Percentiles rank a stretch among this genome's conserved stretches.
These are phyloP conservation scores for Mitragyna speciosa DNA, from an alignment of 257 asterid genomes.

Conservation along the genomic window DNA sequence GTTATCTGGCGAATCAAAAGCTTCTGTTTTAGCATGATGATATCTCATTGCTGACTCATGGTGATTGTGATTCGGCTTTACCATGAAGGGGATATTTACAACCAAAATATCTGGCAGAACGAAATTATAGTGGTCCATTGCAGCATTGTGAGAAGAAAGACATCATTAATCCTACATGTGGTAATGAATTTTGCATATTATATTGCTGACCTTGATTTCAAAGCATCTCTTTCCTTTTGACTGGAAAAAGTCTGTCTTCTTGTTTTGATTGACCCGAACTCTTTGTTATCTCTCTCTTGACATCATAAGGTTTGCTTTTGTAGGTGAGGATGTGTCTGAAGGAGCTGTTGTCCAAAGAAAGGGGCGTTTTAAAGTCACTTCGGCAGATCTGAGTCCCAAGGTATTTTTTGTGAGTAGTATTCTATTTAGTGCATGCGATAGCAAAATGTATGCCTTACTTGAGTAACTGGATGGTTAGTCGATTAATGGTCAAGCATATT, in stretches of 20 bases:
- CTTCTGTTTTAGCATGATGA: slow-evolving; percentile 1
- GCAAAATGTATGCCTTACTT: background rate
- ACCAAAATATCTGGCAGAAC: slow-evolving; percentile 56
- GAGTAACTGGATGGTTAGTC: background rate
- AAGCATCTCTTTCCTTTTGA: background rate
- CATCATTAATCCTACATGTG: slow-evolving; percentile 43
- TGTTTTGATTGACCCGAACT: slow-evolving; percentile 6
- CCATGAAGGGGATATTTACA: slow-evolving; percentile 67
- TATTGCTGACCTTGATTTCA: background rate
- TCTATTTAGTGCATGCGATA: background rate
- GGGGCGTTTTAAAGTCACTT: slow-evolving; percentile 97
- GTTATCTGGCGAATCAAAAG: background rate
- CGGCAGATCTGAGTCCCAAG: slow-evolving; percentile 75
- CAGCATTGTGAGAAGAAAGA: slow-evolving; percentile 81
- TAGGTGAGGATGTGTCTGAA: slow-evolving; percentile 81
- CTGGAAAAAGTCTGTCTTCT: slow-evolving; percentile 7
- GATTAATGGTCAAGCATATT: background rate
- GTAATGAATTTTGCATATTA: slow-evolving; percentile 36
- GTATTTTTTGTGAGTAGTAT: slow-evolving; percentile 29
- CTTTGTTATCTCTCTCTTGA: slow-evolving; percentile 2
- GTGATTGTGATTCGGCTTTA: slow-evolving; percentile 14
- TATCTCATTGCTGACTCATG: slow-evolving; percentile 8
- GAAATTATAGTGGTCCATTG: slow-evolving; percentile 76
- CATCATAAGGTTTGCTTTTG: slow-evolving; percentile 22
- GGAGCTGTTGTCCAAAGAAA: slow-evolving; percentile 77